Base-by-base conservation (phyloP, 208 protist genomes). In the Herpetomonas tarakana region DNA sequence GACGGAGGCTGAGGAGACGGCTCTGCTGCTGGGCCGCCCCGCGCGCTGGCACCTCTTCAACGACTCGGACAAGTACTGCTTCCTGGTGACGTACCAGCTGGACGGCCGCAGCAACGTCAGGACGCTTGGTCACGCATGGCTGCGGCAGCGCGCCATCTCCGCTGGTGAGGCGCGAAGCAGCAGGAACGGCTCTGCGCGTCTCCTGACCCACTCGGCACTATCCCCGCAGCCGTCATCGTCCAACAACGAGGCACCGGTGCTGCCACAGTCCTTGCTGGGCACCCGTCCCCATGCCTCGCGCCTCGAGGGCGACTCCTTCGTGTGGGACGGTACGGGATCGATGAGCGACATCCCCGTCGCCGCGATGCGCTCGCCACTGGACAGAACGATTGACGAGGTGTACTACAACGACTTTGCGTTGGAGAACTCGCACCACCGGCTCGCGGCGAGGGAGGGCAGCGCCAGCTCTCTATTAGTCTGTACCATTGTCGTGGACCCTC, bases 41-140 rank as follows among this genome's bases (percentile, higher is more conserved):
- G 51, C 54, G 11, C 74, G 68, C 16, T 82, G 75, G 75, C 63
- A 70, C 25, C 72, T 82, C 39, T 71, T 70, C 45, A 82, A 77
- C 50, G 66, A 73, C 25, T 70, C 75, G 3, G 28, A 62, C 26
- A 29, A 58, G 1, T 51, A 57, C 38, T 35, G 62, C 19, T 76
- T 81, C 54, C 55, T 41, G 9, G 68, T 76, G 18, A 56, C 45
- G 27, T 28, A 39, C 28, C 21, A 7, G 3, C 12, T 55, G 21
- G 50, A 55, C 28, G n/a, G 14, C 50, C 6, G 12, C 27, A 55
- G 50, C 28, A 30, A 4, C 28, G n/a, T 55, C 9, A 11, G 14
- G 50, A 3, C 50, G 22, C 50, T 55, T 19, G 50, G 50, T n/a
- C 12, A 4, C 21, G n/a, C 44, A 4, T 7, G 44, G 9, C 35